Evolutionary conservation across 352 stramenopile species (phyloP), one percentile per base, ranked within the genome.

Genomic region (Phytophthora quininea): DNA sequence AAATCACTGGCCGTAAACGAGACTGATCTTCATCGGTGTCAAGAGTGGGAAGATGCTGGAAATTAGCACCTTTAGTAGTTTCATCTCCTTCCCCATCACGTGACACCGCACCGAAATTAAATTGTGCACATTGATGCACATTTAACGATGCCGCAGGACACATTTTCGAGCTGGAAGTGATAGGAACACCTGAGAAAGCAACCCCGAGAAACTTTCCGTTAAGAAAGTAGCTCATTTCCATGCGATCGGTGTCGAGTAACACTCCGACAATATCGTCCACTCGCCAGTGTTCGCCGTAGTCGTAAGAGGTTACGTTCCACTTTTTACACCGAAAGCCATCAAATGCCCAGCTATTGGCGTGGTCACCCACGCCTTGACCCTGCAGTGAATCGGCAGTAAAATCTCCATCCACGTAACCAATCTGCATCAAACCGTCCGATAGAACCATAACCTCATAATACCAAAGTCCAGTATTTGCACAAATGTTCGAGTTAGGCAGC

Each of bases 381-480:
- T 93, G 79, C 6, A 92, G 57, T 3, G 90, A 69, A 59, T 97
- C 91, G n/a, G 86, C 74, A 7, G 75, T 56, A 69, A 98, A 98
- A 0, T 86, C 71, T 15, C 51, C 61, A n/a, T 95, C 89, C 24
- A 97, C 81, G 83, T 96, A 99, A 2, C 96, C 96, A 66, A 99
- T 97, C 66, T 98, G 95, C 70, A 97, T 96, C 0, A 98, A 74
- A 8, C 95, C 95, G 56, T 95, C 93, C 0, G 81, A 97, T 29
- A 97, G 71, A 1, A 98, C 65, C 2, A 76, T 69, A 3, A 96
- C 93, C 77, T 98, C 93, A 63, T 98, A 97, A 58, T 97, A 98
- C 70, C 69, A 98, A 15, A 95, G 58, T 0, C 89, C 90, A 1
- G 74, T 84, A 32, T 77, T 81, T 14, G 71, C 76, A 53, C 69